Evolutionary conservation across 192 early-diverging fungal genomes (phyloP), one percentile per base, ranked within the genome.

Genomic region (Backusella westeae): DNA sequence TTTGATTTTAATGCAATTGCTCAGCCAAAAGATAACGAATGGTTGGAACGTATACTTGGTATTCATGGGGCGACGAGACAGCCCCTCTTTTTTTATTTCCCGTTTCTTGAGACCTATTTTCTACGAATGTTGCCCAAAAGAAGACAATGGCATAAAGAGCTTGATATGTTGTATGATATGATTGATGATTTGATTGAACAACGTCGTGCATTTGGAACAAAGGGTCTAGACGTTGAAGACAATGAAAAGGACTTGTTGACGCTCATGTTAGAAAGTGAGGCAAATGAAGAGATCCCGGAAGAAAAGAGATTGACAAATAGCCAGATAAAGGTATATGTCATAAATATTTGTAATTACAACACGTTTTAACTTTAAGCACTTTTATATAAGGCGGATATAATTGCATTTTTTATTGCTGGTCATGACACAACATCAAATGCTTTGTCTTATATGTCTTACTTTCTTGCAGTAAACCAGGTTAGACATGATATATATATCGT

Each of bases 251-350:
- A 75, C 21, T 17, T 75, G 19, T 78, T 89, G 26, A 84, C 88
- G 12, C 78, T 89, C 70, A 82, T 89, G 85, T 72, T 89, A 29
- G 84, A 88, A 76, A 84, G 85, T 21, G 74, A 67, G 15, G 29
- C 26, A 8, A 44, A 67, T 3, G 80, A 85, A 73, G 76, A 85
- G 49, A 66, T 84, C 34, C 75, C 82, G 32, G 82, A 75, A 67
- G 80, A 86, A 56, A 56, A 36, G 2, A 56, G 39, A 34, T 23
- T 78, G 69, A 49, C 56, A 19, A 72, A 81, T 34, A 19, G 53
- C 19, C 72, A 81, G 34, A 69, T 81, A 41, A 67, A 69, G 9
- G 78, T 75, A 71, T 71, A 26, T 23, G 26, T 56, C 6, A 80
- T 32, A 79, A 85, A 12, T 85, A 85, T 72, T 32, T 76, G 83